These are phyloP conservation scores for Xylariaceae sp. DNA, from an alignment of 2,329 filamentous ascomycete genomes.

Conservation along the genomic window DNA sequence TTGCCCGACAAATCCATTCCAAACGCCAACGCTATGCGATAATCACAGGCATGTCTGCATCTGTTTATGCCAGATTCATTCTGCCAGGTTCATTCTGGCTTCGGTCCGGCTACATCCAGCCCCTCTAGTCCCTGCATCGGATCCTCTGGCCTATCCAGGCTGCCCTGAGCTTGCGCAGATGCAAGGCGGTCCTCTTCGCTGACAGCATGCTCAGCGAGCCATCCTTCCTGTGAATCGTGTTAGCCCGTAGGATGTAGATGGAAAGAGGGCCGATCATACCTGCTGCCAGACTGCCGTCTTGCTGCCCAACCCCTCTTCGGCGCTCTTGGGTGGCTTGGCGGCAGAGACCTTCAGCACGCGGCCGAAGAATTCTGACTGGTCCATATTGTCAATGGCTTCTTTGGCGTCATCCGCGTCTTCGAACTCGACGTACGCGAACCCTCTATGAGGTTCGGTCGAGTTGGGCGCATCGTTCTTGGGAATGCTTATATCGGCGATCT, in stretches of 20 bases:
- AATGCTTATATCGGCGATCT: conserved; percentile 83
- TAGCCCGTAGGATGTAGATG: too few relatives aligned
- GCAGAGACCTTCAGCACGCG: conserved; percentile 84
- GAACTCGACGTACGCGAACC: conserved; percentile 95
- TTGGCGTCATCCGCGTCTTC: conserved; percentile 78
- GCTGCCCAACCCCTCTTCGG: conserved; percentile 80
- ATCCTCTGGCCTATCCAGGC: conserved; percentile 57
- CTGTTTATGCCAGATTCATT: conserved; percentile 10
- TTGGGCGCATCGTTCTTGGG: conserved; percentile 82
- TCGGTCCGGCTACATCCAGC: conserved; percentile 88
- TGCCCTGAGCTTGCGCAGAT: conserved; percentile 34
- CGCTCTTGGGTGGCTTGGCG: conserved; percentile 86
- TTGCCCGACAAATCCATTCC: conserved; percentile 13
- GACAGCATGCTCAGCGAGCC: conserved; percentile 81
- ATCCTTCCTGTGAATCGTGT: conserved; percentile 87
- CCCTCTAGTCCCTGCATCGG: conserved; percentile 95
- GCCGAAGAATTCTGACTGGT: conserved; percentile 91
- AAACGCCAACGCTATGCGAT: conserved; percentile 27
- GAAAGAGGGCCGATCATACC: conserved; percentile 51
- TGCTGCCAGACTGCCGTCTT: conserved; percentile 96
- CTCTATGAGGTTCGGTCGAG: conserved; percentile 71
- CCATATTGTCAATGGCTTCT: conserved; percentile 99
- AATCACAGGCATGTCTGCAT: conserved; percentile 13
- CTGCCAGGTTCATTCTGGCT: conserved; percentile 49
- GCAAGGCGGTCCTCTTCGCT: conserved; percentile 68